Conservation (phyloP, 768 basidiomycete genomes). For the Termitomyces sp. region DNA sequence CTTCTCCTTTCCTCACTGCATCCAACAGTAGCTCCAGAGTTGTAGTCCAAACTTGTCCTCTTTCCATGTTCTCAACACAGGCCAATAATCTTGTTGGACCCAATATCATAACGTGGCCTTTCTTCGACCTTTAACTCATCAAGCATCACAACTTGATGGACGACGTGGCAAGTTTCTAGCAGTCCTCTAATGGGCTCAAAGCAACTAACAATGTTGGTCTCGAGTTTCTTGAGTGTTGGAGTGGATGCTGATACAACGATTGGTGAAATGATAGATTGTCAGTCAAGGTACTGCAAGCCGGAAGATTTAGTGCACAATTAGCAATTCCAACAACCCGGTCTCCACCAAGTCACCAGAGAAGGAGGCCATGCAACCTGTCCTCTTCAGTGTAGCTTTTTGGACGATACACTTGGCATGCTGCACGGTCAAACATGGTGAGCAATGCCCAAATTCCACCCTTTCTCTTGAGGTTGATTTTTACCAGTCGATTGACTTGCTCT, state of each 20-base stretch:
- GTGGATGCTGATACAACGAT: constrained; percentile 13
- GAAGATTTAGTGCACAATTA: constrained; percentile 16
- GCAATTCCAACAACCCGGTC: constrained; percentile 17
- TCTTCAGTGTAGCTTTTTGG: constrained; percentile 20
- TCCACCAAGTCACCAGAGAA: constrained; percentile 22
- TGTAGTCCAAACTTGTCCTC: not conserved
- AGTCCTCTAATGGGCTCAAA: not conserved
- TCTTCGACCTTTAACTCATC: constrained; percentile 26
- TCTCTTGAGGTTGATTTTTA: constrained; percentile 12
- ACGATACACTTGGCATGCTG: constrained; percentile 12
- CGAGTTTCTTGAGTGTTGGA: constrained; percentile 5
- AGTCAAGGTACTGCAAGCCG: constrained; percentile 14
- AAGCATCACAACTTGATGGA: constrained; percentile 24
- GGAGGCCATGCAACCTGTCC: constrained; percentile 16
- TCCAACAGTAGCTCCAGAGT: not conserved
- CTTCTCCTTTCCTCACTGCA: not conserved
- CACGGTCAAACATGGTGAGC: not conserved
- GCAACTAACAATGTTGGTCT: constrained; percentile 4
- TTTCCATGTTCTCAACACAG: constrained; percentile 23
- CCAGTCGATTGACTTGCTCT: constrained; percentile 13
- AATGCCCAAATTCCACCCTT: not conserved
- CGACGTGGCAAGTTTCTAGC: not conserved
- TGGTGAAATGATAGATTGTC: constrained; percentile 10
- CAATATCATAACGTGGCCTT: constrained; percentile 20
- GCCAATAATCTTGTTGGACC: constrained; percentile 23